Evolutionary conservation across 2,329 filamentous ascomycete genomes (phyloP).

Genomic region (Diaporthe sp.): DNA sequence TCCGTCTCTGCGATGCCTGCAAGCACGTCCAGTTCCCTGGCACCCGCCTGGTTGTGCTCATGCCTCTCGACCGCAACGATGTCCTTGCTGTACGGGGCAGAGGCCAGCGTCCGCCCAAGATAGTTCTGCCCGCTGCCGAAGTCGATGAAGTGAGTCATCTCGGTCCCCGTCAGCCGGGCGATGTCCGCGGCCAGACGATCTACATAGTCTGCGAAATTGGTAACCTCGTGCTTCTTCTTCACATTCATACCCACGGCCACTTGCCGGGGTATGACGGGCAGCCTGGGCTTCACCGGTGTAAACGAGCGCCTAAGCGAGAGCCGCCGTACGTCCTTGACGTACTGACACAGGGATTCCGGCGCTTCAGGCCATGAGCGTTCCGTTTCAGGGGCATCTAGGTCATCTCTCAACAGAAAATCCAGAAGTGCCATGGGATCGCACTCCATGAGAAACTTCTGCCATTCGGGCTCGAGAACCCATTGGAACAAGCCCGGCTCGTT

Average conservation of each 20-base stretch:
- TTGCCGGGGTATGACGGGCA: constrained; percentile 75
- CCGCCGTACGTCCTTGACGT: constrained; percentile 79
- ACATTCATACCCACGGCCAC: constrained; percentile 93
- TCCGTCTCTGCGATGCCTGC: constrained; percentile 83
- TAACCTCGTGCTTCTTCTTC: constrained; percentile 96
- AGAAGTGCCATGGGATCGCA: constrained; percentile 82
- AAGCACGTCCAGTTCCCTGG: constrained; percentile 85
- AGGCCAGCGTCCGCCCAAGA: constrained; percentile 88
- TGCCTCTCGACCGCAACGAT: constrained; percentile 93
- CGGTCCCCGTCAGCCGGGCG: constrained; percentile 65
- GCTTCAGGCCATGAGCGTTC: constrained; percentile 49
- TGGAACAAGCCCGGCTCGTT: constrained; percentile 86
- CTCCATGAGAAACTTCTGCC: constrained; percentile 82
- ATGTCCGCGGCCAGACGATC: constrained; percentile 72
- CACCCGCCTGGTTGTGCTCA: constrained; percentile 87
- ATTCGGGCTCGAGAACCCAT: constrained; percentile 81
- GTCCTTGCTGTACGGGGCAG: constrained; percentile 85
- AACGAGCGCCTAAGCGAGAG: constrained; percentile 78
- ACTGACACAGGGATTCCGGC: constrained; percentile 75
- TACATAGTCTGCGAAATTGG: constrained; percentile 90
- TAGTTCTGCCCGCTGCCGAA: constrained; percentile 99
- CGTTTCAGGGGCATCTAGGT: constrained; percentile 64
- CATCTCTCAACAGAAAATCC: constrained; percentile 84
- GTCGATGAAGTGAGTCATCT: constrained; percentile 90
- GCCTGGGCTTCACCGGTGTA: constrained; percentile 56